Conservation (phyloP, 2,329 filamentous ascomycete genomes). For the Leptographium flavum region DNA sequence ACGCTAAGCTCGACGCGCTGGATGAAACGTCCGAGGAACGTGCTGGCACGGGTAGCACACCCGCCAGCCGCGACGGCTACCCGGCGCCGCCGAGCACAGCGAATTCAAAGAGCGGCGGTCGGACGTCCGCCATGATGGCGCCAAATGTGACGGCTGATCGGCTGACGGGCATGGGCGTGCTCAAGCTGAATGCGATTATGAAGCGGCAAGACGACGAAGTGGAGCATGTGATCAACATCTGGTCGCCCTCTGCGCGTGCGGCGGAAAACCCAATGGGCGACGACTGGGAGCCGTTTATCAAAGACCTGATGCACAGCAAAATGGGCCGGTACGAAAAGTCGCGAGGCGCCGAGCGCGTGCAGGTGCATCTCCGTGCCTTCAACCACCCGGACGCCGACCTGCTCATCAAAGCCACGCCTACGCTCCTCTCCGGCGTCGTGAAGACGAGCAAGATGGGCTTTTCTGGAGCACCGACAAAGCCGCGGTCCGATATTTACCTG, state of each 20-base stretch:
- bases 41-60: conserved; percentile 17
- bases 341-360: conserved; percentile 57
- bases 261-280: conserved; percentile 43
- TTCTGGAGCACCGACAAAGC: conserved; percentile 75
- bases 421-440: conserved; percentile 64
- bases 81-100: conserved; percentile 40
- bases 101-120: conserved; percentile 26
- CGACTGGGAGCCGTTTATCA: conserved; percentile 60
- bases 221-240: conserved; percentile 65
- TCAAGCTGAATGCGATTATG: conserved; percentile 63
- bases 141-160: conserved; percentile 40
- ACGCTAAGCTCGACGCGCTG: conserved; percentile 40
- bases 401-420: conserved; percentile 77
- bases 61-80: conserved; percentile 29
- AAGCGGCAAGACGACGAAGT: conserved; percentile 55
- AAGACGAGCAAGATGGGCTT: conserved; percentile 87
- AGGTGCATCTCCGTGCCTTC: conserved; percentile 69
- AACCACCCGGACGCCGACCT: conserved; percentile 61
- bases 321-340: conserved; percentile 65
- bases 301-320: conserved; percentile 57
- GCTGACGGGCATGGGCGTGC: conserved; percentile 60
- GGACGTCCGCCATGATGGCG: conserved; percentile 6
- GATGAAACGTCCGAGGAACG: conserved; percentile 35
- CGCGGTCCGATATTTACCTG: conserved; percentile 88
- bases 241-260: conserved; percentile 47